Conservation (phyloP, 768 basidiomycete species). For the Serendipita sp. region DNA sequence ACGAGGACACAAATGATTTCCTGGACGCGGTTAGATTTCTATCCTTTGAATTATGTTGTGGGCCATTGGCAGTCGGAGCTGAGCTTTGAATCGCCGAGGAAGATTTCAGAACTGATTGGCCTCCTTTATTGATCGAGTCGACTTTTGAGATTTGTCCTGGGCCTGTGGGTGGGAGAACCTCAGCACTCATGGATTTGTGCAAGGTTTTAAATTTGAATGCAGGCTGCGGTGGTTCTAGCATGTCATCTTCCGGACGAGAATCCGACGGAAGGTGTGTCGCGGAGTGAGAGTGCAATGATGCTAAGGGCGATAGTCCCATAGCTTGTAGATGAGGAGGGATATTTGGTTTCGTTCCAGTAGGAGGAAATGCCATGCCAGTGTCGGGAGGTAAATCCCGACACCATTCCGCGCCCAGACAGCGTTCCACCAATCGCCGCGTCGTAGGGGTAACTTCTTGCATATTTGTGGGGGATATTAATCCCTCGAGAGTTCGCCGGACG, state of each 20-base stretch:
- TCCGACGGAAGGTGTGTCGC: background rate
- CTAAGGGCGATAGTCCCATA: background rate
- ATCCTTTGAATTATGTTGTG: background rate
- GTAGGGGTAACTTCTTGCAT: slow-evolving; percentile 77
- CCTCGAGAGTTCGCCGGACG: slow-evolving; percentile 69
- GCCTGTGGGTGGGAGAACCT: background rate
- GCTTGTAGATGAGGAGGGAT: background rate
- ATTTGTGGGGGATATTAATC: slow-evolving; percentile 50
- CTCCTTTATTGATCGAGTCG: background rate
- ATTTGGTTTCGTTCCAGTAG: background rate
- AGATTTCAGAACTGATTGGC: background rate
- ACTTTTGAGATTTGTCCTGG: background rate
- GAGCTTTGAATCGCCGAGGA: background rate
- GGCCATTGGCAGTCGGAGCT: too few relatives aligned
- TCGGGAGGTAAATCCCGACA: slow-evolving; percentile 52
- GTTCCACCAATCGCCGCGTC: slow-evolving; percentile 78
- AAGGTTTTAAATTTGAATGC: background rate
- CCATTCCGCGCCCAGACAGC: slow-evolving; percentile 81
- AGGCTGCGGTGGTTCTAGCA: background rate
- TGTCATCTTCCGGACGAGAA: background rate
- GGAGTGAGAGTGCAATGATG: background rate
- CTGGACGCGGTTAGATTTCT: background rate
- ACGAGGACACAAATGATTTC: background rate
- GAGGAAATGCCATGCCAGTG: slow-evolving; percentile 10
- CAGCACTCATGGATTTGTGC: background rate